Base-by-base conservation (phyloP, 23 red algal species). In the Cyanidioschyzon merolae region DNA sequence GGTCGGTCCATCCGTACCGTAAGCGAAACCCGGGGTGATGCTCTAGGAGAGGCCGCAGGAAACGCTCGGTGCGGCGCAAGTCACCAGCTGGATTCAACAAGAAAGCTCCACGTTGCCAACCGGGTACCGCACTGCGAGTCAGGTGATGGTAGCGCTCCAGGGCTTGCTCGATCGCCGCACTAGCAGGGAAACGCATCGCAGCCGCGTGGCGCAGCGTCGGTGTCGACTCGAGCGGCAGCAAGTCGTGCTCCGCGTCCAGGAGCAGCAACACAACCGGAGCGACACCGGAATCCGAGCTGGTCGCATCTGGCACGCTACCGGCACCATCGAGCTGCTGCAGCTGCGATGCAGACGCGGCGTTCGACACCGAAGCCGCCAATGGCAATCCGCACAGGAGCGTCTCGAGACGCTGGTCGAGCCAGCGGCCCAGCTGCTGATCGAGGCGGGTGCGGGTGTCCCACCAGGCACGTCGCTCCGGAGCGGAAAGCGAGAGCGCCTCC, bases 51-150 rank as follows among this genome's bases (percentile, higher is more conserved):
- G 74, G 58, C 58, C 58, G 54, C 68, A 96, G 89, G 54, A 50
- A 74, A 7, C 74, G 79, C 38, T 90, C 79, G 12, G 87, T 96
- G 39, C 58, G 25, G 26, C 57, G 27, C 39, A 96, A 75, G 68
- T 96, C 92, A 45, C 92, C 87, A 38, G 39, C 40, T 0, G 92
- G 92, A 77, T 96, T 90, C 21, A 96, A 76, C 31, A 96, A 2
- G 39, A 82, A 96, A 39, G 85, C 83, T 17, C 63, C 63, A 21
- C 45, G 45, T 54, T 21, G 45, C 45, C 45, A 54, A 21, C 45
- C 21, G 45, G 45, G 12, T 7, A 35, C 32, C 30, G 32, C n/a
- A 7, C 12, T 17, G 50, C 50, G 50, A 3, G 63, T 32, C 63
- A 35, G 7, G 30, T 32, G 63, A 7, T 35, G 29, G 3, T 7